Conservation (phyloP, 306 rosid genomes). For the Trifolium pratense region DNA sequence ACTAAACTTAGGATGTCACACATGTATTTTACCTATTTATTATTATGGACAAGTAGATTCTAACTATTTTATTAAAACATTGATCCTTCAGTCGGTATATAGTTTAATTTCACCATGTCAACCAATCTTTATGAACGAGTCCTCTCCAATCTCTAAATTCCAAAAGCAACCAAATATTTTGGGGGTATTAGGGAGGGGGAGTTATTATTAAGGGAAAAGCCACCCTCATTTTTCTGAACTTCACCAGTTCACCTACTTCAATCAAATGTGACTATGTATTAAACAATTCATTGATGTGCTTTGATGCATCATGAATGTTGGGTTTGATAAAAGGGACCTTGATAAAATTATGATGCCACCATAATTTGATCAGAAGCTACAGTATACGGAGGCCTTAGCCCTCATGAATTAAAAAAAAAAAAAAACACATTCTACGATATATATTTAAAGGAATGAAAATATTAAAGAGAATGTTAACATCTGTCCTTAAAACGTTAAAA, state of each 20-base stretch:
- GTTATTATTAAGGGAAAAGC: background rate
- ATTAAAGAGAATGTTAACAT: too few species aligned
- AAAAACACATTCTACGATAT: too few species aligned
- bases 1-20: too few species aligned
- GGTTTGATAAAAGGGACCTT: too few species aligned
- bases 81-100: background rate
- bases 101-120: conserved; percentile 5
- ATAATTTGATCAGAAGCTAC: too few species aligned
- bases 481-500: too few species aligned
- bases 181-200: background rate
- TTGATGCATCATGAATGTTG: too few species aligned
- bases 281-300: background rate
- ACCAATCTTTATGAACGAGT: conserved; percentile 18
- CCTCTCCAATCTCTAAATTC: background rate
- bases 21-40: too few species aligned
- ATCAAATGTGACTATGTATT: background rate
- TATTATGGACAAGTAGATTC: conserved; percentile 1
- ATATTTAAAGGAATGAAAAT: too few species aligned
- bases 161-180: background rate
- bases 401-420: too few species aligned
- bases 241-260: background rate
- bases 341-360: too few species aligned
- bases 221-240: background rate
- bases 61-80: conserved; percentile 26
- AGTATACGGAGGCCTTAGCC: too few species aligned